Base-by-base conservation (phyloP, 768 basidiomycete species). In the Mycena metata region DNA sequence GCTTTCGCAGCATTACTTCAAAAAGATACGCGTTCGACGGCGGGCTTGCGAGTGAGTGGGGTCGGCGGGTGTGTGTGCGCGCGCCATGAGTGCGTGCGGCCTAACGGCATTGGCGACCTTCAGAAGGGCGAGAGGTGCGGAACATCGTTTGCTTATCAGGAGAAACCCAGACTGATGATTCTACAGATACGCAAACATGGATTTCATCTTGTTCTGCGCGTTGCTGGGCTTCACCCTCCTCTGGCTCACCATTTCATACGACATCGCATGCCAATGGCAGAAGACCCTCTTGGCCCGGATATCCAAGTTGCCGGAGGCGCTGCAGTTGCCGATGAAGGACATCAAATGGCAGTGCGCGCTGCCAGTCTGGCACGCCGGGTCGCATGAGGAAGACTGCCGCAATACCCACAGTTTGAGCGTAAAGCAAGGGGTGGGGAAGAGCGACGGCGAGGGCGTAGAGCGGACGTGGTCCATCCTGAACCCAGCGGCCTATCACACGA, bases 361-460 rank as follows among this genome's bases (percentile, higher is more conserved):
- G 19, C 51, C 51, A 15, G 51, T 54, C 12, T 54, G 51, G 51
- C 51, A 54, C 33, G 51, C 51, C 13, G 16, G 17, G 10, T 54
- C 51, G 1, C 51, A 54, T 17, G 23, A 54, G 13, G 51, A 54
- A 4, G 33, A 35, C 16, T 54, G 51, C 23, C n/a, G n/a, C 8
- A 23, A 47, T 21, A 21, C n/a, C n/a, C 19, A 47, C 21, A 47
- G 46, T 9, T 35, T 54, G 17, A 54, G 51, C 11, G 33, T 54
- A 26, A 54, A 54, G 19, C 17, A 9, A 5, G 51, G 51, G 0
- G 51, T 42, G 23, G 56, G 56, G 19, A 57, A 57, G 39, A 57
- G 56, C 23, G 56, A 57, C 56, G 39, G 56, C 0, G 56, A 57
- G 42, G 56, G 56, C n/a, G 56, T 57, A 5, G 41, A 57, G 26